A percentile compares a stretch with the other conserved stretches of the same genome.
Conservation (phyloP, 2,329 filamentous ascomycete genomes). For the Arthrobotrys megalospora region DNA sequence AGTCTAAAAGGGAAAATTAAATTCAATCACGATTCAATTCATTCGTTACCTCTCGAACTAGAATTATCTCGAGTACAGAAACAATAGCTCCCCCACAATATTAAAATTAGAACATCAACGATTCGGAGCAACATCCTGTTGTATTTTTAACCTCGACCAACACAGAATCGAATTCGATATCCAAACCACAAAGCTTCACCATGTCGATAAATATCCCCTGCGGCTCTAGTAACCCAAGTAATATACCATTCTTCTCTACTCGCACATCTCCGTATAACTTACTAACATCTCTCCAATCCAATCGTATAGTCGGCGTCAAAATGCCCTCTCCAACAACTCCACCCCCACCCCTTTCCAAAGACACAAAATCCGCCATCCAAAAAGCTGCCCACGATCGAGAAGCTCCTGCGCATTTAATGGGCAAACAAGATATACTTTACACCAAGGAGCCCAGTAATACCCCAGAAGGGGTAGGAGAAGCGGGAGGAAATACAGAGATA, state of each 20-base stretch:
- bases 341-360: constrained; percentile 25
- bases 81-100: not conserved
- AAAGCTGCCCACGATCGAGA: constrained; percentile 37
- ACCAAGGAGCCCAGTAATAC: not conserved
- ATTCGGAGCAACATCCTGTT: not conserved
- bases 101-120: not conserved
- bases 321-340: constrained; percentile 38
- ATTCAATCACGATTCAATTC: too few species aligned
- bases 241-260: too few species aligned
- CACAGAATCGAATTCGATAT: not conserved
- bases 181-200: not conserved
- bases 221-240: constrained; percentile 56
- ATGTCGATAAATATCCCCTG: constrained; percentile 53
- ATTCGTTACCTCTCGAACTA: too few species aligned
- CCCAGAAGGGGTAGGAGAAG: not conserved
- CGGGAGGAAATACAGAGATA: not conserved
- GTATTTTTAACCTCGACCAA: constrained; percentile 22
- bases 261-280: too few species aligned
- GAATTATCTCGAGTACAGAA: too few species aligned
- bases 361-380: constrained; percentile 40
- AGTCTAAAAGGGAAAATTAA: too few species aligned
- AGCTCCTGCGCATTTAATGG: constrained; percentile 25
- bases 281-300: too few species aligned
- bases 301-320: constrained; percentile 41
- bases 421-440: constrained; percentile 8